Conservation (phyloP, 2,329 filamentous ascomycete genomes). For the Dothistroma pini region DNA sequence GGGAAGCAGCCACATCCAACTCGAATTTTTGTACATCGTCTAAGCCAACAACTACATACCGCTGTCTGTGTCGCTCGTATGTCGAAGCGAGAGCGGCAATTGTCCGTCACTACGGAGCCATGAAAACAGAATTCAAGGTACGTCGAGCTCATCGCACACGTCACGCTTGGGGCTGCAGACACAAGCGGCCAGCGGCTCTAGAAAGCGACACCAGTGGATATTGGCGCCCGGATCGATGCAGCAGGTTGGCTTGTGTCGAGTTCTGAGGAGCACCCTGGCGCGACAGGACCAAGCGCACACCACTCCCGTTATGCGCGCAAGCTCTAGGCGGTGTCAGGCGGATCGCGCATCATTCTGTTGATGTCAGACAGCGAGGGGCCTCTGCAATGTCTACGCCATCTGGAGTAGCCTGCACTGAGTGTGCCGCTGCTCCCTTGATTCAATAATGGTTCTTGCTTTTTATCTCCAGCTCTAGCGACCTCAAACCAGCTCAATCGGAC, state of each 20-base stretch:
- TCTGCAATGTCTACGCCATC: not conserved
- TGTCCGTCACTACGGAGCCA: conserved; percentile 42
- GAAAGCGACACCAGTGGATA: not conserved
- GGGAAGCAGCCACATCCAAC: conserved; percentile 11
- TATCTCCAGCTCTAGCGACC: not conserved
- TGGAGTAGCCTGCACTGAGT: not conserved
- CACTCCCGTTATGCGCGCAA: not conserved
- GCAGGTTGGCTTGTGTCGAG: not conserved
- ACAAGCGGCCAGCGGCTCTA: not conserved
- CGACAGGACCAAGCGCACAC: not conserved
- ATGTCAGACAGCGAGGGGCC: not conserved
- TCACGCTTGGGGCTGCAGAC: not conserved
- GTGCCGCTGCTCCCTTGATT: not conserved
- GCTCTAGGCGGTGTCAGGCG: not conserved
- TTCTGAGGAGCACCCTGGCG: not conserved
- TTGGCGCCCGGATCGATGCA: not conserved
- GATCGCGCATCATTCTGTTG: not conserved
- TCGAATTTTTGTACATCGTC: conserved; percentile 17
- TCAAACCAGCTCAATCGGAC: conserved; percentile 8
- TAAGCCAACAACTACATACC: not conserved
- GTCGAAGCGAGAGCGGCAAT: not conserved
- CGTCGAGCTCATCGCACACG: conserved; percentile 14
- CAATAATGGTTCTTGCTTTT: too few species aligned
- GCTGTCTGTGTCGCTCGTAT: not conserved
- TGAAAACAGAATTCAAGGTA: conserved; percentile 99